Evolutionary conservation across 345 rosid species (phyloP), one percentile per base, ranked within the genome.

Genomic region (Populus tremula): DNA sequence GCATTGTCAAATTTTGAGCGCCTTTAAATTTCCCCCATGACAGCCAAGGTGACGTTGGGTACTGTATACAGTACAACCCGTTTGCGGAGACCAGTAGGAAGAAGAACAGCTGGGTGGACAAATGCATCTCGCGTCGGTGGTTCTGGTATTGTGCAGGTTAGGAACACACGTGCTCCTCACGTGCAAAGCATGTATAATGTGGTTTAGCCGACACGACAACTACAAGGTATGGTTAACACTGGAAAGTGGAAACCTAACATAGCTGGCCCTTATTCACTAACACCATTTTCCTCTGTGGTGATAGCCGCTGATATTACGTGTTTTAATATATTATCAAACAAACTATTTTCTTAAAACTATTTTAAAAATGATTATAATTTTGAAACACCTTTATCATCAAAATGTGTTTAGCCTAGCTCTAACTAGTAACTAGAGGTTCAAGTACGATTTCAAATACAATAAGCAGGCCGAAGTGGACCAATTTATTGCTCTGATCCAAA

Each of bases 31-130:
- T 64, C 67, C 53, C 49, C 29, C 4, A 5, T 4, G 47, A 29
- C 35, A 70, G 87, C 74, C 68, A 78, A 56, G 66, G 76, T 67
- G 85, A 56, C 84, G 70, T 81, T 68, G 87, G 84, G 25, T 23
- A 23, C 72, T 71, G 85, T 36, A 69, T 29, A 25, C 6, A 67
- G 41, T 18, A n/a, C 72, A 13, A 69, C 68, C 73, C 1, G 0
- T 18, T 69, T 49, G 69, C 78, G 67, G 70, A 43, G 78, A 54
- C 25, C 23, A 16, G 67, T 13, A 4, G 67, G 67, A 8, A 17
- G 76, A 31, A 31, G 29, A 45, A 27, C 77, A 71, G 70, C 36
- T 41, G 72, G 75, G 80, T 70, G 66, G 67, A 73, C 74, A 53
- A 69, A 29, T 31, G 69, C 8, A 20, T 20, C 23, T 20, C 20